Percentiles rank a stretch among this genome's conserved stretches.
Conservation (phyloP, 2,329 filamentous ascomycete species). For the Fusarium xylarioides region DNA sequence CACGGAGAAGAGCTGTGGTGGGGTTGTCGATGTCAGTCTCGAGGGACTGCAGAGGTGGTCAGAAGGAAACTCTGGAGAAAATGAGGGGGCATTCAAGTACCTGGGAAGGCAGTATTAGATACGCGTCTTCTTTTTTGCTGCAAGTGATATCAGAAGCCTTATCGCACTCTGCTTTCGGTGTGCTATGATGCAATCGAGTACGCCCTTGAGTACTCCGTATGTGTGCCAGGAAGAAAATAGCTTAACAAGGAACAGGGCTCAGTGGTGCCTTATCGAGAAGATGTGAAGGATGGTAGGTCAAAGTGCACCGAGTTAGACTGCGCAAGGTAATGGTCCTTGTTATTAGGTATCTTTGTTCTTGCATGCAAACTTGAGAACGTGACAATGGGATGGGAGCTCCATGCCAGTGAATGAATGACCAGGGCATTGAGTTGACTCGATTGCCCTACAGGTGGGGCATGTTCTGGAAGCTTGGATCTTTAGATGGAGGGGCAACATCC, state of each 20-base stretch:
- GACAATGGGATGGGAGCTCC: conserved; percentile 3
- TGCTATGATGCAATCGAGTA: background rate
- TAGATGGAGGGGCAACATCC: background rate
- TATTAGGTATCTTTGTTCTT: conserved; percentile 10
- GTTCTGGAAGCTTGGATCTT: conserved; percentile 3
- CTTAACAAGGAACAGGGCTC: background rate
- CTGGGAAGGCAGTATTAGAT: background rate
- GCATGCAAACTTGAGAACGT: background rate
- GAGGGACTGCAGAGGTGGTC: background rate
- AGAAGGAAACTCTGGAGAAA: background rate
- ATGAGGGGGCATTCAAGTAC: background rate
- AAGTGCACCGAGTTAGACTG: background rate
- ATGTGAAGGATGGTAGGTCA: background rate
- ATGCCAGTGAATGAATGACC: background rate
- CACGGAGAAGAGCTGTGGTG: background rate
- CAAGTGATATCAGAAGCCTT: background rate
- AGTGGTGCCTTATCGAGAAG: background rate
- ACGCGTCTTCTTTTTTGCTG: background rate
- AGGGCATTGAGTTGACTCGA: background rate
- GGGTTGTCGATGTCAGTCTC: background rate
- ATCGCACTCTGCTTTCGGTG: background rate
- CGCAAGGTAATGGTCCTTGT: background rate
- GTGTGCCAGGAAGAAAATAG: background rate
- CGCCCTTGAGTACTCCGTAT: background rate
- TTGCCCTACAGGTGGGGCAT: background rate